Percentiles rank a stretch among this genome's conserved stretches.
These are phyloP conservation scores for Colletotrichum sp. DNA, from an alignment of 2,329 filamentous ascomycete genomes.

Conservation along the genomic window DNA sequence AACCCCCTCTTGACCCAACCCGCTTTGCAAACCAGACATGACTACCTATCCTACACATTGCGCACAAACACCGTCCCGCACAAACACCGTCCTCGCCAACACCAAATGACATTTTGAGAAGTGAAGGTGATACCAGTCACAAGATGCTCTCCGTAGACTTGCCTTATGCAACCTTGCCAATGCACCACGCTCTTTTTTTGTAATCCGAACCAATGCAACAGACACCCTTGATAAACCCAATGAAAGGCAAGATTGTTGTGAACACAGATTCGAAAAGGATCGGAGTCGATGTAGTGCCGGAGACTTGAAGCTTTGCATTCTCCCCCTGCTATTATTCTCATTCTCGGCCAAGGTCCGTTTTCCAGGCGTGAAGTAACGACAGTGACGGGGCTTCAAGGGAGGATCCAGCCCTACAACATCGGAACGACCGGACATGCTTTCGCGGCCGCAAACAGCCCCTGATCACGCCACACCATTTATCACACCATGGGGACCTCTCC, in stretches of 20 bases:
- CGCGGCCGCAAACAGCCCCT: background rate
- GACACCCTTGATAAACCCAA: background rate
- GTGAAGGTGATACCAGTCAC: background rate
- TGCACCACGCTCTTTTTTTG: background rate
- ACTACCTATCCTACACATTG: background rate
- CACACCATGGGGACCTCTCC: background rate
- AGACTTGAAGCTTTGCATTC: background rate
- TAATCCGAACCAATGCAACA: background rate
- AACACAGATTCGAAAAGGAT: background rate
- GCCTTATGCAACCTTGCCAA: background rate
- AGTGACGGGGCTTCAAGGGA: background rate
- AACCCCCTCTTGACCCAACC: background rate
- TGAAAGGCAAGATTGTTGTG: background rate
- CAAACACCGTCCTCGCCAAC: background rate
- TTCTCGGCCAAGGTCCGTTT: background rate
- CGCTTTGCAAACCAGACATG: background rate
- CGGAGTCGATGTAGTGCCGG: background rate
- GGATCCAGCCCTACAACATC: background rate
- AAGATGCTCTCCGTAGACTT: background rate
- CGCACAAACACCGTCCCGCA: background rate
- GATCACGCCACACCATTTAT: background rate
- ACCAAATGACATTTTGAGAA: background rate
- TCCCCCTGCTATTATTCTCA: background rate
- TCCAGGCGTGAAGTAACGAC: background rate
- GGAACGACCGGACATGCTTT: background rate